These are phyloP conservation scores for Cantharellus cinnabarinus DNA, from an alignment of 768 basidiomycete genomes.

Conservation along the genomic window DNA sequence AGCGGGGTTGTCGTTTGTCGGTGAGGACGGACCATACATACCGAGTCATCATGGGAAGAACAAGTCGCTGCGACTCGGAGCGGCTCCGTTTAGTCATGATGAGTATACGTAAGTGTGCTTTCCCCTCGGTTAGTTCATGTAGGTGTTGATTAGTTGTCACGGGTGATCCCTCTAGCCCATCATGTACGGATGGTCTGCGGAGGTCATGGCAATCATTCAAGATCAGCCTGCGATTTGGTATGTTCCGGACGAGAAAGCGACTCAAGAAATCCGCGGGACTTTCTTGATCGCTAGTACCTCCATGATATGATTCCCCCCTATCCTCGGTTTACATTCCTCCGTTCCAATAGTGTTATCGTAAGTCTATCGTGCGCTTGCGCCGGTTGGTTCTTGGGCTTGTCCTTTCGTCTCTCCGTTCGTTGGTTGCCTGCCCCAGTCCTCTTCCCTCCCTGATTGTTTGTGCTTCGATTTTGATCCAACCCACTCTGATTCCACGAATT, in stretches of 20 bases:
- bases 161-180: neutral
- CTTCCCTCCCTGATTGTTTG: too few species aligned
- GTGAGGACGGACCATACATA: neutral
- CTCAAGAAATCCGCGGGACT: neutral
- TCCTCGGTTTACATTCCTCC: too few species aligned
- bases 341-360: too few species aligned
- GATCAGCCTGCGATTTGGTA: neutral
- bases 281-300: neutral
- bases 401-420: too few species aligned
- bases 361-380: too few species aligned
- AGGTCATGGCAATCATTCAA: neutral
- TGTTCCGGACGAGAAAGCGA: neutral
- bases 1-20: neutral
- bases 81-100: neutral
- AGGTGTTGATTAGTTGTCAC: neutral
- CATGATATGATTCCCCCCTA: too few species aligned
- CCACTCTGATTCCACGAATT: too few species aligned
- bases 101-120: neutral
- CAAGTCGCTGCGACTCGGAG: neutral
- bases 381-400: too few species aligned
- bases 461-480: too few species aligned
- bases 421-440: too few species aligned
- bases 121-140: neutral
- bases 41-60: neutral
- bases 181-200: neutral